Evolutionary conservation across 495 filamentous ascomycete genomes (phyloP).

Genomic region (Hypoxylon perforatum): DNA sequence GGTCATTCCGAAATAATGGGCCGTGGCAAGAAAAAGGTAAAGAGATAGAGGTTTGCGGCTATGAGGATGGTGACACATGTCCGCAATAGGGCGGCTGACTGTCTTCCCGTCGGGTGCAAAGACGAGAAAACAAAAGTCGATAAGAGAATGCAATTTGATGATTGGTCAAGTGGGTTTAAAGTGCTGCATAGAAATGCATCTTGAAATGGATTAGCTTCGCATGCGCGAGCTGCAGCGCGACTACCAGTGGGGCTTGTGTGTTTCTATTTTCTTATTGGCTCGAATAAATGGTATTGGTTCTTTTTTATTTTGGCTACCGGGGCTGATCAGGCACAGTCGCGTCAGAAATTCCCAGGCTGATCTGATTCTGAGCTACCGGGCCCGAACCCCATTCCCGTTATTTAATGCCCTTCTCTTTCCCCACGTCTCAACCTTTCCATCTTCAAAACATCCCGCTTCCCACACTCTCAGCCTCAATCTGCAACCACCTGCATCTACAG

Average conservation of each 20-base stretch:
- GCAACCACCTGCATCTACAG: conserved; percentile 47
- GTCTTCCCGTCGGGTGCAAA: not conserved
- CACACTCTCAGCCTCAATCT: conserved; percentile 57
- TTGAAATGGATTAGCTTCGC: conserved; percentile 16
- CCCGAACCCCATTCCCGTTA: conserved; percentile 44
- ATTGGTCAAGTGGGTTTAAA: conserved; percentile 38
- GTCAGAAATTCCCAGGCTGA: conserved; percentile 49
- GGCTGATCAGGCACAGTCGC: conserved; percentile 42
- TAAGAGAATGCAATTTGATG: conserved; percentile 38
- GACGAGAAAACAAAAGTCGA: not conserved
- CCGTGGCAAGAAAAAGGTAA: no score
- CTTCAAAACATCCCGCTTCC: conserved; percentile 47
- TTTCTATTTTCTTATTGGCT: conserved; percentile 36
- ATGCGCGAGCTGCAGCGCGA: not conserved
- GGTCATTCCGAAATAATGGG: not conserved
- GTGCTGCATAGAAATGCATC: conserved; percentile 15
- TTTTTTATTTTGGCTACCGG: conserved; percentile 46
- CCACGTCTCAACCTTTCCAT: conserved; percentile 51
- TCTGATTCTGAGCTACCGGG: conserved; percentile 53
- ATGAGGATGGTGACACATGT: no score
- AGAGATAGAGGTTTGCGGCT: not conserved
- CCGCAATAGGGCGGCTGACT: not conserved
- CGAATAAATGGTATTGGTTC: conserved; percentile 9
- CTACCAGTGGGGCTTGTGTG: conserved; percentile 5
- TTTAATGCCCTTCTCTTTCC: conserved; percentile 58